Evolutionary conservation across 106 monocot genomes (phyloP).

Genomic region (Apostasia shenzhenica): DNA sequence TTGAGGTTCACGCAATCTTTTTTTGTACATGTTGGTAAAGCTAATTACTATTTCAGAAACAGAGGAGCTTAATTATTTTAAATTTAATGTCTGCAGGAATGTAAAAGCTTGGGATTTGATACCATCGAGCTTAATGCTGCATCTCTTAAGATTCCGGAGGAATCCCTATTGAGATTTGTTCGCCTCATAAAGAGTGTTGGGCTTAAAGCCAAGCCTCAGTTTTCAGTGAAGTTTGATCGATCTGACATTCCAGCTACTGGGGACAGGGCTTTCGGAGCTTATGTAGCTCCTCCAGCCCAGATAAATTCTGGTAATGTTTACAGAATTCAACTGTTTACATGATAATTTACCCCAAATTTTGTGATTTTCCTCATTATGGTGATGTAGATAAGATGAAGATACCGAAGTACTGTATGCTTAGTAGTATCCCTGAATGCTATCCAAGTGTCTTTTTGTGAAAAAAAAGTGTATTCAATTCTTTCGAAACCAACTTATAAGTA

Average conservation of each 20-base stretch:
- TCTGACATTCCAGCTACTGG: conserved; percentile 46
- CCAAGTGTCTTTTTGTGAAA: too few relatives aligned
- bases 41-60: background rate
- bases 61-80: background rate
- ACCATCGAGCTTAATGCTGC: conserved; percentile 77
- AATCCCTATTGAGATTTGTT: conserved; percentile 61
- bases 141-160: conserved; percentile 66
- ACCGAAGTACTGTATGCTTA: too few relatives aligned
- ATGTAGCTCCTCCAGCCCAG: conserved; percentile 40
- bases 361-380: too few relatives aligned
- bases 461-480: too few relatives aligned
- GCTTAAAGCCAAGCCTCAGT: conserved; percentile 66
- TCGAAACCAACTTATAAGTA: too few relatives aligned
- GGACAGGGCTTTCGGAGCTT: conserved; percentile 74
- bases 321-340: too few relatives aligned
- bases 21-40: background rate
- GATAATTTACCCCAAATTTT: too few relatives aligned
- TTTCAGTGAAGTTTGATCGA: conserved; percentile 68
- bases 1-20: conserved; percentile 39
- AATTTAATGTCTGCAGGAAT: conserved; percentile 41
- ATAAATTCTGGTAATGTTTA: conserved; percentile 37
- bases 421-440: too few relatives aligned
- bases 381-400: too few relatives aligned
- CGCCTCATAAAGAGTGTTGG: conserved; percentile 66
- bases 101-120: conserved; percentile 80